Percentiles rank a stretch among this genome's conserved stretches.
These are phyloP conservation scores for Aspergillus brasiliensis DNA, from an alignment of 2,329 filamentous ascomycete species.

Conservation along the genomic window DNA sequence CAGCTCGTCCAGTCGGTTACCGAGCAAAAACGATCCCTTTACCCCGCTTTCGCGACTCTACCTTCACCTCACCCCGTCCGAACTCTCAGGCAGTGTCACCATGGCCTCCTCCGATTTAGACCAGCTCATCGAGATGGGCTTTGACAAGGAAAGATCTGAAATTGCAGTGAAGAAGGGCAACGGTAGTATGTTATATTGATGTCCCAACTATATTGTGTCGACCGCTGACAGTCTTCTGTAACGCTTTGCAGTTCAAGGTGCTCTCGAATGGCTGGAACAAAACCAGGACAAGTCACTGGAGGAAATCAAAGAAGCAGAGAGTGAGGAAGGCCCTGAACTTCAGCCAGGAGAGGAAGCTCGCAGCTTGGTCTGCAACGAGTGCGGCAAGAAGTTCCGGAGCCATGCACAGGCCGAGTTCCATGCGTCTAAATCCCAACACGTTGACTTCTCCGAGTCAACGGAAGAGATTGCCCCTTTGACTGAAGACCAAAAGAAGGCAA, in stretches of 20 bases:
- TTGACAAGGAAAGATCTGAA: slow-evolving; percentile 78
- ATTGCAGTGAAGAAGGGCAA: slow-evolving; percentile 83
- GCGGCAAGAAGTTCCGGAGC: slow-evolving; percentile 85
- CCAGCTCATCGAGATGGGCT: slow-evolving; percentile 69
- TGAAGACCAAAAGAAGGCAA: slow-evolving; percentile 85
- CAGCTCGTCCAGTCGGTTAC: neutral
- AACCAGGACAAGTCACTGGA: slow-evolving; percentile 87
- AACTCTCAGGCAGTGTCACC: slow-evolving; percentile 3
- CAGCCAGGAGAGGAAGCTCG: slow-evolving; percentile 71
- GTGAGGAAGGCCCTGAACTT: slow-evolving; percentile 64
- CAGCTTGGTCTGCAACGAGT: slow-evolving; percentile 92
- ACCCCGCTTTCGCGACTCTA: neutral
- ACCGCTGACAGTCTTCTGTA: slow-evolving; percentile 16
- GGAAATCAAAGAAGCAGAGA: slow-evolving; percentile 66
- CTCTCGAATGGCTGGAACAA: slow-evolving; percentile 91
- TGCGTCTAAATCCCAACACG: slow-evolving; percentile 86
- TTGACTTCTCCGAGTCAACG: slow-evolving; percentile 88
- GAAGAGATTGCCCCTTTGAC: slow-evolving; percentile 90
- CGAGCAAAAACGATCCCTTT: neutral
- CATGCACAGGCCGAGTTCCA: slow-evolving; percentile 85
- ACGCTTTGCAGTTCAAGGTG: slow-evolving; percentile 70
- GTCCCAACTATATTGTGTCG: neutral
- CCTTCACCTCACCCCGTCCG: neutral
- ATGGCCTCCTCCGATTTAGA: slow-evolving; percentile 58
- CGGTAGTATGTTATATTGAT: slow-evolving; percentile 62